Conservation (phyloP, 176 grass and related monocot genomes). For the Chloris gayana region DNA sequence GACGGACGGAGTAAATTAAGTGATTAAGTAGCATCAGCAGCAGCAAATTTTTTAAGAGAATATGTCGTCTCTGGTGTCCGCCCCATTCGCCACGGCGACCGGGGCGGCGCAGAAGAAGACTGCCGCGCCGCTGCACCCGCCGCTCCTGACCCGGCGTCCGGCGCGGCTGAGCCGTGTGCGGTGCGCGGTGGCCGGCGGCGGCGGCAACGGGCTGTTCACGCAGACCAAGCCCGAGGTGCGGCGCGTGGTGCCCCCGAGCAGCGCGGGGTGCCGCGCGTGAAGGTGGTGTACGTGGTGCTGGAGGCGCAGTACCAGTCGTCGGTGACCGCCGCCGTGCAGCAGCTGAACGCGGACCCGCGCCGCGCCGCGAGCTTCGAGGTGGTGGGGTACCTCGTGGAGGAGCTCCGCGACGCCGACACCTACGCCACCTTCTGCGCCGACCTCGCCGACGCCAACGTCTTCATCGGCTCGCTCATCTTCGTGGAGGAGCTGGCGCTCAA, state of each 20-base stretch:
- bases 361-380: constrained; percentile 80
- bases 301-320: constrained; percentile 99
- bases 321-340: constrained; percentile 69
- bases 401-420: constrained; percentile 76
- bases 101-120: constrained; percentile 49
- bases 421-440: constrained; percentile 82
- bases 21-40: no score
- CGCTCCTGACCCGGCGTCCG: constrained; percentile 47
- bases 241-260: constrained; percentile 64
- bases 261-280: constrained; percentile 64
- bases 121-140: constrained; percentile 64
- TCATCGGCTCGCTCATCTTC: constrained; percentile 99
- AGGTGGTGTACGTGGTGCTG: constrained; percentile 94
- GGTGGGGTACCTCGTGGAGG: constrained; percentile 91
- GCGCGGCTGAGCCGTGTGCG: neutral
- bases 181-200: constrained; percentile 48
- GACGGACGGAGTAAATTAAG: no score
- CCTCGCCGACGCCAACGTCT: constrained; percentile 83
- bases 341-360: constrained; percentile 67
- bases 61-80: constrained; percentile 84
- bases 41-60: neutral
- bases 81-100: constrained; percentile 64
- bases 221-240: constrained; percentile 97
- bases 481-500: constrained; percentile 98
- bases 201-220: constrained; percentile 96